Percentiles rank a stretch among this genome's conserved stretches.
Evolutionary conservation across 2,329 filamentous ascomycete species (phyloP).

Genomic region (Neopestalotiopsis clavispora): DNA sequence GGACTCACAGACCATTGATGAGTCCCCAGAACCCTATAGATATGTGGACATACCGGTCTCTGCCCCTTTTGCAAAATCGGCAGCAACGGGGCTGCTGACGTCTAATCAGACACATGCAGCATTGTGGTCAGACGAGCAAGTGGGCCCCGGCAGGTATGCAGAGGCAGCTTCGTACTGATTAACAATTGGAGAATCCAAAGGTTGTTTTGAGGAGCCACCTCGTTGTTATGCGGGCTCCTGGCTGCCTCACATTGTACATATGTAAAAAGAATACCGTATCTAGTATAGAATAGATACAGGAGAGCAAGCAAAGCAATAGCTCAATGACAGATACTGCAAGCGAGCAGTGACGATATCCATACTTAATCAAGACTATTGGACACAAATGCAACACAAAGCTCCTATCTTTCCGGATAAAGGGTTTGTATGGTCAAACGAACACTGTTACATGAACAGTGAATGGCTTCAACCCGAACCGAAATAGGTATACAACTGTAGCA

Average conservation of each 20-base stretch:
- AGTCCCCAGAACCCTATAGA: background rate
- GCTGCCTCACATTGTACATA: background rate
- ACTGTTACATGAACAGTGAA: background rate
- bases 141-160: background rate
- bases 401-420: no score
- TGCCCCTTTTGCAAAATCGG: conserved; percentile 12
- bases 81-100: background rate
- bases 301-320: conserved; percentile 7
- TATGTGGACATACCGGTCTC: background rate
- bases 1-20: background rate
- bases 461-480: background rate
- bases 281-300: background rate
- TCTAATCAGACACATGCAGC: background rate
- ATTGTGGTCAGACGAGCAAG: conserved; percentile 2
- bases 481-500: no score
- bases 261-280: background rate
- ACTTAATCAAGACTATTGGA: no score
- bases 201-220: background rate
- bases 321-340: no score
- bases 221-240: background rate
- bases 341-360: no score
- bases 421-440: background rate
- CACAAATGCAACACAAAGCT: no score
- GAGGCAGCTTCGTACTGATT: background rate
- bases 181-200: background rate